Percentiles rank a stretch among this genome's conserved stretches.
Conservation (phyloP, 805 yeast genomes). For the Kluyveromyces aestuarii region DNA sequence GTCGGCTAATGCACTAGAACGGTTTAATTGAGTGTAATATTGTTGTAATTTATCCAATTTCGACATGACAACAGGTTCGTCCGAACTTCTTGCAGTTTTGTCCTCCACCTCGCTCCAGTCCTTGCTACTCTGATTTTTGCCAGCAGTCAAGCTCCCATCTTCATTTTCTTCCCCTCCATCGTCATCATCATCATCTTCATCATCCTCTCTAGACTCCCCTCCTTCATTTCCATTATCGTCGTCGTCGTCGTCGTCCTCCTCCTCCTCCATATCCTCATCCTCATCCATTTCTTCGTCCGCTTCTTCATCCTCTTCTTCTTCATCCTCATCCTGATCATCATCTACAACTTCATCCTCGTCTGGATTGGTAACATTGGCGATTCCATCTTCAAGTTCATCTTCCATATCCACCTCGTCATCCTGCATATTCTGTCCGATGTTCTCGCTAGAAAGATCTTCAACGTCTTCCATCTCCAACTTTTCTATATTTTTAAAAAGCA, state of each 20-base stretch:
- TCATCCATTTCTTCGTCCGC: conserved; percentile 13
- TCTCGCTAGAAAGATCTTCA: conserved; percentile 23
- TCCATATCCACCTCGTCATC: conserved; percentile 13
- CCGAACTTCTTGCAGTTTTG: conserved; percentile 5
- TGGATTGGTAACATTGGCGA: conserved; percentile 11
- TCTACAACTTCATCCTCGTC: conserved; percentile 25
- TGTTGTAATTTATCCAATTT: conserved; percentile 23
- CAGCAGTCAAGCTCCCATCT: conserved; percentile 1
- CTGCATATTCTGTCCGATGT: conserved; percentile 21
- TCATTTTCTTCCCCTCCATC: conserved; percentile 9
- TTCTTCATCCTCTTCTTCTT: conserved; percentile 6
- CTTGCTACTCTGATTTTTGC: conserved; percentile 16
- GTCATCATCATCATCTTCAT: conserved; percentile 17
- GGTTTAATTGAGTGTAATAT: conserved; percentile 24
- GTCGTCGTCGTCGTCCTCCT: conserved; percentile 10
- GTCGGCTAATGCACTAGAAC: conserved; percentile 43
- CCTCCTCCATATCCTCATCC: conserved; percentile 12
- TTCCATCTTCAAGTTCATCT: conserved; percentile 14
- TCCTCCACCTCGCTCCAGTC: conserved; percentile 16
- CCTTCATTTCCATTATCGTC: conserved; percentile 19
- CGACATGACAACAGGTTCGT: conserved; percentile 14
- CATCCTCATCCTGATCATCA: conserved; percentile 18
- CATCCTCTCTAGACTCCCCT: conserved; percentile 16
- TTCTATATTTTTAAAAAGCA: neutral
- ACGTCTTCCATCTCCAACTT: conserved; percentile 20